Conservation (phyloP, 2,329 filamentous ascomycete species). For the Penicillium brasilianum region DNA sequence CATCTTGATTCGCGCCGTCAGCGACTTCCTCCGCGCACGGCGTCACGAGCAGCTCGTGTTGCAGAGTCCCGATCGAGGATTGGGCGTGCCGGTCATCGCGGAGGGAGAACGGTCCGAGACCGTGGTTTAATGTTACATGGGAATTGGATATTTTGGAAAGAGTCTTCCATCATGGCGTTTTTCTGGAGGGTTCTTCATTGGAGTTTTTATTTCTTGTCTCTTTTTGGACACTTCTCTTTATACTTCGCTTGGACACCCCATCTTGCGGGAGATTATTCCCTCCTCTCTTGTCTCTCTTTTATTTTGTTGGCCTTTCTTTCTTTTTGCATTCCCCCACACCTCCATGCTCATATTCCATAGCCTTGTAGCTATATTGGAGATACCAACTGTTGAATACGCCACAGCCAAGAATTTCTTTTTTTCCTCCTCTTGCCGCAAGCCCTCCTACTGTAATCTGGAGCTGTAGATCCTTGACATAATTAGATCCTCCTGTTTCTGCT, state of each 20-base stretch:
- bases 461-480: not conserved
- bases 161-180: conserved; percentile 21
- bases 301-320: not conserved
- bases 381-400: conserved; percentile 31
- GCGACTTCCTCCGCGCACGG: conserved; percentile 84
- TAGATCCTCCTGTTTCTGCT: not conserved
- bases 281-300: conserved; percentile 17
- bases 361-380: conserved; percentile 32
- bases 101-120: conserved; percentile 80
- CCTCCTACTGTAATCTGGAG: not conserved
- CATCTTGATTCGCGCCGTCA: conserved; percentile 90
- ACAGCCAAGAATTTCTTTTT: not conserved
- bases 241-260: conserved; percentile 24
- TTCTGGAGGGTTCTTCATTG: conserved; percentile 16
- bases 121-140: conserved; percentile 62
- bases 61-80: conserved; percentile 86
- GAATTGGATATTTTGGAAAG: conserved; percentile 21
- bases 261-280: conserved; percentile 23
- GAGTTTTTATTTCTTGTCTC: conserved; percentile 14
- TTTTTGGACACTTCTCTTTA: conserved; percentile 11
- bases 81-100: conserved; percentile 84
- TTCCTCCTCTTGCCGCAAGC: not conserved
- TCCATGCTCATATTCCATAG: conserved; percentile 12
- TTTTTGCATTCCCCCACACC: not conserved
- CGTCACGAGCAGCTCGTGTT: conserved; percentile 91